A percentile compares a stretch with the other conserved stretches of the same genome.
Evolutionary conservation across 1,284 basidiomycete species (phyloP).

Genomic region (Tetrapyrgos nigripes): DNA sequence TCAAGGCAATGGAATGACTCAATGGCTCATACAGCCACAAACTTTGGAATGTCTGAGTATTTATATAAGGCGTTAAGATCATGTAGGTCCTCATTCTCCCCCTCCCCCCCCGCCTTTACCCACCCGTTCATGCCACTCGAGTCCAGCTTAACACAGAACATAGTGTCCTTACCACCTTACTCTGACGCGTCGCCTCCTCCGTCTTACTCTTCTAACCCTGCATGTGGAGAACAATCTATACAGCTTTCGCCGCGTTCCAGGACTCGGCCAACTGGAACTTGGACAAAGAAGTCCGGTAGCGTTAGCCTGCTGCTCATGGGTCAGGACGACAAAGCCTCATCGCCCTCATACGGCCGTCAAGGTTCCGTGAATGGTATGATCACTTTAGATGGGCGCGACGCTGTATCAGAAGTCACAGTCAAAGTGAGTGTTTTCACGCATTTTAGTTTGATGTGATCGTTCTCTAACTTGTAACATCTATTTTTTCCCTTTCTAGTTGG

Average conservation of each 20-base stretch:
- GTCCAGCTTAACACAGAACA: constrained; percentile 4
- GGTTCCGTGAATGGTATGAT: constrained; percentile 43
- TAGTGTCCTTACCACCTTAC: constrained; percentile 39
- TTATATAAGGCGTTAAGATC: neutral
- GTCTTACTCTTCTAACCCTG: constrained; percentile 43
- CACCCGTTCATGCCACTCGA: constrained; percentile 1
- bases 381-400: constrained; percentile 44
- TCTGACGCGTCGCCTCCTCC: constrained; percentile 44
- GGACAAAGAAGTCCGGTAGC: constrained; percentile 39
- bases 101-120: neutral
- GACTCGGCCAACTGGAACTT: constrained; percentile 36
- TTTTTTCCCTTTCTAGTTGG: too few relatives aligned
- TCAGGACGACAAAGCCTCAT: constrained; percentile 39
- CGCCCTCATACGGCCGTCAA: constrained; percentile 43
- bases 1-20: neutral
- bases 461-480: neutral
- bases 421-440: constrained; percentile 43
- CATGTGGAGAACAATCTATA: constrained; percentile 42
- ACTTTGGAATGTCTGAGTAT: neutral
- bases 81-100: neutral
- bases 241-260: constrained; percentile 40
- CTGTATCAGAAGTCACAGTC: constrained; percentile 46
- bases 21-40: neutral
- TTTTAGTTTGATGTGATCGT: constrained; percentile 6
- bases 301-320: constrained; percentile 43